phyloP scores from a whole-genome alignment of 2,329 filamentous ascomycete genomes.

The Chaetomium olivaceum region DNA sequence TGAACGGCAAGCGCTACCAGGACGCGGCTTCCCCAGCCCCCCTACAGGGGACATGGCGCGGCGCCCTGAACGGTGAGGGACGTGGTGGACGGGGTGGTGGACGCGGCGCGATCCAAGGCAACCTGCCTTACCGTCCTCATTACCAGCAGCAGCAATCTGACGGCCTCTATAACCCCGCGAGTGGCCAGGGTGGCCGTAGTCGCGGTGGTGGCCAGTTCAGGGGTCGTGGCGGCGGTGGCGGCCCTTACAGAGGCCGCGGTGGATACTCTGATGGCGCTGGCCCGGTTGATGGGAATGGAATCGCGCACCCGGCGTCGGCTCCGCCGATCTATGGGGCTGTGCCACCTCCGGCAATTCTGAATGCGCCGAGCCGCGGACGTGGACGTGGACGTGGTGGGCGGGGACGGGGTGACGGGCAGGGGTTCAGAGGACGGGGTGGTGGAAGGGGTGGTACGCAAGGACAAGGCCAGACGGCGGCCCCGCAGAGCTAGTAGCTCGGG shows the following conservation, averaged over 20 bases:
- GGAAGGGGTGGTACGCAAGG: constrained; percentile 1
- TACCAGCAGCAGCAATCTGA: constrained; percentile 27
- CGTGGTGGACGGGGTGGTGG: constrained; percentile 38
- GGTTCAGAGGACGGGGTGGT: constrained; percentile 21
- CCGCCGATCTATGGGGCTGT: constrained; percentile 53
- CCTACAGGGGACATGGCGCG: constrained; percentile 59
- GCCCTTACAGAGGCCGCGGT: constrained; percentile 17
- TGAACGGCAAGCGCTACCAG: constrained; percentile 62
- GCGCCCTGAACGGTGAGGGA: constrained; percentile 52
- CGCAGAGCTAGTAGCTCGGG: constrained; percentile 4
- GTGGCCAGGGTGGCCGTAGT: constrained; percentile 21
- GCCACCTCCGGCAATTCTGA: constrained; percentile 60
- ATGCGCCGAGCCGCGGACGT: constrained; percentile 47
- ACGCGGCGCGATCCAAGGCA: constrained; percentile 47
- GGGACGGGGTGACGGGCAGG: constrained; percentile 21
- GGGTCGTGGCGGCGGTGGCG: constrained; percentile 33
- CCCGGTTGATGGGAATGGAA: constrained; percentile 2
- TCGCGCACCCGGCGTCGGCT: constrained; percentile 19
- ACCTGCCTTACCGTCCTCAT: constrained; percentile 51
- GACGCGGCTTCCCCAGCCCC: constrained; percentile 58
- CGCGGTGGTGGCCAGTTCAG: constrained; percentile 21
- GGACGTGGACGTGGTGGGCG: constrained; percentile 34
- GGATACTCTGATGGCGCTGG: constrained; percentile 6
- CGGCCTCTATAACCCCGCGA: constrained; percentile 10
- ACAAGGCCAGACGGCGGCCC: constrained; percentile 8